Evolutionary conservation across 75 land plant genomes (phyloP).

Genomic region (Pinus albicaulis): DNA sequence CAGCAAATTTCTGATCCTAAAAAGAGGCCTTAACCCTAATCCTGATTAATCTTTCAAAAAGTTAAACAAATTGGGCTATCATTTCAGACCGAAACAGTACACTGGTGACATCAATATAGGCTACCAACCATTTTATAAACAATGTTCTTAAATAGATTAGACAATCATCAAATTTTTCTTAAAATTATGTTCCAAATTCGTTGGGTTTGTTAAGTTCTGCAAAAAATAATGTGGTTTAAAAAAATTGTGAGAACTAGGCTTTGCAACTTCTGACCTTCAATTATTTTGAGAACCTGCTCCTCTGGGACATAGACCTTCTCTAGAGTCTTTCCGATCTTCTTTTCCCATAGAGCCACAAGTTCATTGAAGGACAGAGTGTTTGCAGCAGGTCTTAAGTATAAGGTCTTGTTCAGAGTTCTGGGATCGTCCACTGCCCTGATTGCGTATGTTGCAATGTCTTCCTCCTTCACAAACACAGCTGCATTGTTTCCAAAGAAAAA

Average conservation of each 20-base stretch:
- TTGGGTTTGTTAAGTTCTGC: neutral
- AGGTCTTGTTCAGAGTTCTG: conserved; percentile 22
- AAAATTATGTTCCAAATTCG: neutral
- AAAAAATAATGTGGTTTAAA: neutral
- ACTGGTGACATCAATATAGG: neutral
- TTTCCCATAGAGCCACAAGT: conserved; percentile 26
- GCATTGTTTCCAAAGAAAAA: neutral
- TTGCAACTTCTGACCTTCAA: conserved; percentile 12
- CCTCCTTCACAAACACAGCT: conserved; percentile 20
- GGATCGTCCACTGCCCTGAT: conserved; percentile 27
- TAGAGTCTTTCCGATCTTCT: conserved; percentile 18
- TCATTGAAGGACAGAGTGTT: conserved; percentile 22
- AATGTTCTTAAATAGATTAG: neutral
- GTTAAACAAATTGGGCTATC: neutral
- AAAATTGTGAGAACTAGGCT: neutral
- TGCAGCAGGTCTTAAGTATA: conserved; percentile 24
- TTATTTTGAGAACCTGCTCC: neutral
- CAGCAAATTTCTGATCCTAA: neutral
- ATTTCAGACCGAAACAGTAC: neutral
- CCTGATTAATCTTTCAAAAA: neutral
- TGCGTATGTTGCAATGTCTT: conserved; percentile 26
- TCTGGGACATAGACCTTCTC: neutral
- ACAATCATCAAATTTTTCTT: neutral
- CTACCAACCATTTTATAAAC: neutral
- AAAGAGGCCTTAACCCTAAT: neutral